Evolutionary conservation across 306 rosid species (phyloP), one percentile per base, ranked within the genome.

Genomic region (Cucumis cinereus): DNA sequence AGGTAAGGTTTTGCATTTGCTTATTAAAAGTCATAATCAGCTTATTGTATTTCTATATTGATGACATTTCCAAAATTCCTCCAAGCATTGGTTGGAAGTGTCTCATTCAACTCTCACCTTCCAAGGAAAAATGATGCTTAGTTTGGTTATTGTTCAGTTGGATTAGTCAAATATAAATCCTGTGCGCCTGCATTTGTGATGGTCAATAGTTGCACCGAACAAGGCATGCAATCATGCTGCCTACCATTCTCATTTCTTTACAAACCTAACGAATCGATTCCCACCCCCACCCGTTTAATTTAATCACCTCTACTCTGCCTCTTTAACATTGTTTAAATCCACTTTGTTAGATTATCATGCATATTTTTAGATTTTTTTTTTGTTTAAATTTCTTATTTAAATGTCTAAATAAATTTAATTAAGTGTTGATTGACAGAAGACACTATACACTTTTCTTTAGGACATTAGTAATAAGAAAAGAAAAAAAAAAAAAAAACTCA

Each of bases 131-230:
- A 10, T 6, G 0, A 10, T 11, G 50, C 50, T 45, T 45, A 8
- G 12, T 43, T 43, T 43, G 49, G 35, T 30, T 30, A 2, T 56
- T 2, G 22, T 57, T 57, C 0, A 57, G 30, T 23, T 57, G 62
- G 38, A 14, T 60, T 57, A 57, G 35, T 57, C 62, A 57, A 22
- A 23, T 23, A 1, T 5, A 23, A 57, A 57, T 0, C 33, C 45
- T 26, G 19, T 3, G 15, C 14, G 13, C 49, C 49, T 43, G 0
- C 5, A 9, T 15, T 15, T 35, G 16, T 19, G 71, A 54, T 43
- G 56, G 74, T 69, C 75, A 69, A 69, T 69, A 17, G 53, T 45
- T 69, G 75, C 75, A 23, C 75, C 75, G 40, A 69, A 71, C 76
- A 71, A 49, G 43, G 43, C 76, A 71, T 71, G 75, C 75, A 69